Evolutionary conservation across 345 rosid species (phyloP), one percentile per base, ranked within the genome.

Genomic region (Cardamine resedifolia): DNA sequence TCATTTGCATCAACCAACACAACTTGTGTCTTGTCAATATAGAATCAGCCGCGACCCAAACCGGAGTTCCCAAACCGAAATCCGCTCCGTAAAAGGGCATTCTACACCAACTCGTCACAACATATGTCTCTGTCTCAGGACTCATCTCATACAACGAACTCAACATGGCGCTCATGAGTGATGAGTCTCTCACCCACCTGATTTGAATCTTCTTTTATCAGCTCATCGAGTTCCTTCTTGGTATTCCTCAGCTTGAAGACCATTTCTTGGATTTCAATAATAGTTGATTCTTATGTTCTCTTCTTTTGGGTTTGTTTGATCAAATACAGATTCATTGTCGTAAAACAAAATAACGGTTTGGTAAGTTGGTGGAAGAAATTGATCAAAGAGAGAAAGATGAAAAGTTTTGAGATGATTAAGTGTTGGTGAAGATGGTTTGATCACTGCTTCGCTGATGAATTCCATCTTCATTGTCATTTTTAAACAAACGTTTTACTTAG

Each of bases 31-130:
- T 83, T 83, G 71, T 58, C 76, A 4, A n/a, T n/a, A 10, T 10
- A 3, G 55, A 12, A 0, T 16, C 57, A 1, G 33, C 11, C 1
- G 58, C 10, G 10, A 80, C 68, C 88, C 88, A 85, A 4, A 24
- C 15, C 0, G 85, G 88, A 36, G 45, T 74, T 16, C 85, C 86
- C 71, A 80, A 80, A 24, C 81, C 83, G 39, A 82, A 80, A 64
- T 82, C 81, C 0, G 80, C 78, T 23, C 64, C 78, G 15, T 77
- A 80, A 21, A 74, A 11, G 3, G 83, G 83, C 43, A 83, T 74
- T 62, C 80, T 59, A 59, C 83, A 80, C 76, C 81, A 28, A 33
- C 85, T 83, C 4, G 77, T 74, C 18, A 74, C 78, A 50, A 21
- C 53, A 20, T 74, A 81, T 4, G 66, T 7, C 16, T 68, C 76